These are phyloP conservation scores for Rhododendron ferrugineum DNA, from an alignment of 148 eudicot species.

Conservation along the genomic window DNA sequence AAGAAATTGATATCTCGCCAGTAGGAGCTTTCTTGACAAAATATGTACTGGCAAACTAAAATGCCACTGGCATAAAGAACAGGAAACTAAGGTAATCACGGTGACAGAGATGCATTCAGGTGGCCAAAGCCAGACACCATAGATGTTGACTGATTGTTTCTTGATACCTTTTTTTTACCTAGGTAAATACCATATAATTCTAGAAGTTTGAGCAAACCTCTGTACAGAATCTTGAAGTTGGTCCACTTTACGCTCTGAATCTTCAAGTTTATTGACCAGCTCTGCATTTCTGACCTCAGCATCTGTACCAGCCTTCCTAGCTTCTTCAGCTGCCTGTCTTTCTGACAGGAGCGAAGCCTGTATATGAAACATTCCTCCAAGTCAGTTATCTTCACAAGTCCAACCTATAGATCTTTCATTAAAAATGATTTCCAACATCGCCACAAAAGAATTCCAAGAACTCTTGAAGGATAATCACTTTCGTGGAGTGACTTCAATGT, in stretches of 20 bases:
- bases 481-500: neutral
- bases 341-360: conserved; percentile 57
- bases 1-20: neutral
- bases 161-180: neutral
- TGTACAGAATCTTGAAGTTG: conserved; percentile 80
- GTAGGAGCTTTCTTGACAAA: neutral
- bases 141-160: neutral
- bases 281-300: conserved; percentile 59
- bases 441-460: neutral
- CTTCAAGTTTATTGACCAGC: conserved; percentile 62
- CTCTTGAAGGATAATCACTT: neutral
- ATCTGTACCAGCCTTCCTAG: conserved; percentile 43
- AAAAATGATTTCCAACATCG: neutral
- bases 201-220: conserved; percentile 43
- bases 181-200: neutral
- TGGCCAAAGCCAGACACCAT: neutral
- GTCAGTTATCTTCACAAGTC: neutral
- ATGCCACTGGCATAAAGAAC: neutral
- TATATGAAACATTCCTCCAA: conserved; percentile 9
- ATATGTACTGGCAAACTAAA: neutral
- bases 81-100: neutral
- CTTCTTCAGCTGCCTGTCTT: conserved; percentile 56
- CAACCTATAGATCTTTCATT: neutral
- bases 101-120: neutral
- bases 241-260: conserved; percentile 56